Percentiles rank a stretch among this genome's conserved stretches.
These are phyloP conservation scores for Ambispora gerdemannii DNA, from an alignment of 192 early-diverging fungal species.

Conservation along the genomic window DNA sequence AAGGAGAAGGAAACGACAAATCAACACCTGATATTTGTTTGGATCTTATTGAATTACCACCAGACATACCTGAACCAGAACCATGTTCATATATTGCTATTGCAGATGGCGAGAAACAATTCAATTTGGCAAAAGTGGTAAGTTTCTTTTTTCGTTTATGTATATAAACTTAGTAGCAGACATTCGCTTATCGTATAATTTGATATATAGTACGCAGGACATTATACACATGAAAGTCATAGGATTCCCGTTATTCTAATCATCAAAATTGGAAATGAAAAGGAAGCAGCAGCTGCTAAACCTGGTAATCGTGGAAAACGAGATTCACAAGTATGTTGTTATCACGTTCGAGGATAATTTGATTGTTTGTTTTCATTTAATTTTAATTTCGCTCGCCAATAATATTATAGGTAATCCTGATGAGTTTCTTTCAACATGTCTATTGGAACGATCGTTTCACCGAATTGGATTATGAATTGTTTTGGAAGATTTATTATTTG, in stretches of 20 bases:
- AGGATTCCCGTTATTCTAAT: constrained; percentile 64
- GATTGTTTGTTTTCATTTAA: neutral
- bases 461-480: constrained; percentile 83
- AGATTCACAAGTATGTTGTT: constrained; percentile 65
- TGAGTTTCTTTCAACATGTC: constrained; percentile 79
- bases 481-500: constrained; percentile 71
- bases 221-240: constrained; percentile 58
- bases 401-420: constrained; percentile 62
- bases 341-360: neutral
- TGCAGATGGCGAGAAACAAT: constrained; percentile 63
- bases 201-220: constrained; percentile 53
- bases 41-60: constrained; percentile 62
- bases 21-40: constrained; percentile 77
- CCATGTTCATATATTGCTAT: constrained; percentile 65
- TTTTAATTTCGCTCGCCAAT: neutral
- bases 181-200: neutral
- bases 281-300: constrained; percentile 57
- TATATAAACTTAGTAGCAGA: neutral
- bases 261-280: constrained; percentile 68
- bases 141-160: neutral
- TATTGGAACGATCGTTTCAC: constrained; percentile 84
- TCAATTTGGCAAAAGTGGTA: constrained; percentile 69
- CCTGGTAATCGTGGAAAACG: constrained; percentile 89
- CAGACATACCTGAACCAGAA: constrained; percentile 29
- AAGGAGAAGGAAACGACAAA: constrained; percentile 68